Evolutionary conservation across 352 stramenopile species (phyloP).

Genomic region (Phytophthora pini): DNA sequence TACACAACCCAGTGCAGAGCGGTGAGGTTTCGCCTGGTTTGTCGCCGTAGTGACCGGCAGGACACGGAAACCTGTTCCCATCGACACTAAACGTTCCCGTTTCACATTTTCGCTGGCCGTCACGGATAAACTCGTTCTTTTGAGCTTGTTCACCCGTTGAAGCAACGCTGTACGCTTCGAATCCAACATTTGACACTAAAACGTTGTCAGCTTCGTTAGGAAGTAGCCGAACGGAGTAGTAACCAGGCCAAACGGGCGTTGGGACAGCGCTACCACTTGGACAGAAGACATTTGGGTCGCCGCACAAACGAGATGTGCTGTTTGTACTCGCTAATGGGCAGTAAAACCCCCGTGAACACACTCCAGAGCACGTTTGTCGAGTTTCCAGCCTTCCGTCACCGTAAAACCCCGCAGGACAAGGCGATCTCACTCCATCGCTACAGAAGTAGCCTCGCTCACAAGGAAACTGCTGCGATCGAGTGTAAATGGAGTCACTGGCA

Average conservation of each 20-base stretch:
- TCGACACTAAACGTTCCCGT: slow-evolving; percentile 68
- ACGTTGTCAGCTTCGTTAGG: slow-evolving; percentile 3
- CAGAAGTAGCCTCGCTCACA: slow-evolving; percentile 80
- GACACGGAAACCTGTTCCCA: slow-evolving; percentile 62
- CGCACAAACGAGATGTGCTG: slow-evolving; percentile 43
- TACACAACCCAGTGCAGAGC: slow-evolving; percentile 67
- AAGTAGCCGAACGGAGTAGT: slow-evolving; percentile 58
- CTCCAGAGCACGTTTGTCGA: slow-evolving; percentile 40
- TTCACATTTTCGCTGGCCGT: slow-evolving; percentile 68
- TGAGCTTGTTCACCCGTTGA: slow-evolving; percentile 22
- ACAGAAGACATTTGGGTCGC: slow-evolving; percentile 58
- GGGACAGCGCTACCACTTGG: slow-evolving; percentile 65
- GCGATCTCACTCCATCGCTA: slow-evolving; percentile 46
- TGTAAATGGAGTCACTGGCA: slow-evolving; percentile 44
- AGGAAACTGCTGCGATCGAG: slow-evolving; percentile 46
- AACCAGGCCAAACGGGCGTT: slow-evolving; percentile 56
- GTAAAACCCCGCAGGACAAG: slow-evolving; percentile 64
- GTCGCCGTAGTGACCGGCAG: slow-evolving; percentile 63
- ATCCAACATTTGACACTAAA: slow-evolving; percentile 13
- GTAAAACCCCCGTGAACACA: slow-evolving; percentile 61
- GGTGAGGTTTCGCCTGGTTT: slow-evolving; percentile 52
- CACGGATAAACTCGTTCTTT: slow-evolving; percentile 41
- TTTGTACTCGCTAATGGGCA: slow-evolving; percentile 67
- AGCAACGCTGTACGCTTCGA: slow-evolving; percentile 14
- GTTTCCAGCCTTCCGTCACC: slow-evolving; percentile 44